Conservation (phyloP, 2,329 filamentous ascomycete species). For the Ophiocordyceps sinensis region DNA sequence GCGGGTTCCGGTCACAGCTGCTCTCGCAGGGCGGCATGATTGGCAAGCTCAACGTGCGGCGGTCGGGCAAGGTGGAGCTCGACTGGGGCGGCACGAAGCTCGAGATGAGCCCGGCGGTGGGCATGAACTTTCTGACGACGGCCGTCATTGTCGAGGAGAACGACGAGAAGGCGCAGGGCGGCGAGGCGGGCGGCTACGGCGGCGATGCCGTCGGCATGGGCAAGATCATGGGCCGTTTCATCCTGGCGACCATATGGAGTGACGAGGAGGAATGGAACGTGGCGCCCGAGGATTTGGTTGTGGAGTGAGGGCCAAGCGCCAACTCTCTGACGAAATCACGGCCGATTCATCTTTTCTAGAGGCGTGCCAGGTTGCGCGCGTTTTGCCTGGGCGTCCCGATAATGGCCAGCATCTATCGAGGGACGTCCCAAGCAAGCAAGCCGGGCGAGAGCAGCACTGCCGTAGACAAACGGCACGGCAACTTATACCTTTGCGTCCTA, state of each 20-base stretch:
- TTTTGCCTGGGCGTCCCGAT: too few species aligned
- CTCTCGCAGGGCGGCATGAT: conserved; percentile 41
- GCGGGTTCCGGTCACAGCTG: conserved; percentile 22
- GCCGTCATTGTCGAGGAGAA: conserved; percentile 45
- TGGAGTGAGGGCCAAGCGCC: background rate
- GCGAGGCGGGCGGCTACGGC: conserved; percentile 28
- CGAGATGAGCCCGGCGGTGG: conserved; percentile 35
- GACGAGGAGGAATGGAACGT: conserved; percentile 43
- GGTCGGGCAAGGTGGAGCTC: conserved; percentile 47
- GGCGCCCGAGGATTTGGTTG: conserved; percentile 18
- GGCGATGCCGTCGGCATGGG: conserved; percentile 48
- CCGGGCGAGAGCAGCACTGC: too few species aligned
- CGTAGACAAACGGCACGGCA: too few species aligned
- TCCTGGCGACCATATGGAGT: conserved; percentile 42
- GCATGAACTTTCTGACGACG: conserved; percentile 41
- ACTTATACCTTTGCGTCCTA: too few species aligned
- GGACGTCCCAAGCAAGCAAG: too few species aligned
- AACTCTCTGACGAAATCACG: background rate
- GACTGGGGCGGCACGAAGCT: conserved; percentile 46
- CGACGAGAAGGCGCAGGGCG: conserved; percentile 32
- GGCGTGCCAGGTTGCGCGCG: too few species aligned
- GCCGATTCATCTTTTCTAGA: too few species aligned
- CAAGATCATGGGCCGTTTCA: conserved; percentile 46
- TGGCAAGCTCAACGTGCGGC: conserved; percentile 44
- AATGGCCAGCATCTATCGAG: too few species aligned